Evolutionary conservation across 305 asterid genomes (phyloP).

Genomic region (Ruellia speciosa): DNA sequence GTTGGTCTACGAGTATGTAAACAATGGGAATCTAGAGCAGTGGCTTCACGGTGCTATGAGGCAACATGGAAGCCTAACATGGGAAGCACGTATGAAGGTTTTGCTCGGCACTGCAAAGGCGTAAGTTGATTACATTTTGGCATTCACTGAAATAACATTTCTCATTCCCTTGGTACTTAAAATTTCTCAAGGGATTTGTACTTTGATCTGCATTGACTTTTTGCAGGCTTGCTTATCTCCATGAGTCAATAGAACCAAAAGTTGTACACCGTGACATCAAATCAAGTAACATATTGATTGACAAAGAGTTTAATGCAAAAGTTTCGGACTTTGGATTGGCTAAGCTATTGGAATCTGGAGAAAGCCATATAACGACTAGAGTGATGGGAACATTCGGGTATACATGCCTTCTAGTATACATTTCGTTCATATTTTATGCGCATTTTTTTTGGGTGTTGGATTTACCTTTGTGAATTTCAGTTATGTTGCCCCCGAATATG

Average conservation of each 20-base stretch:
- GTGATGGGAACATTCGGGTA: constrained; percentile 97
- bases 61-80: constrained; percentile 69
- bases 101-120: constrained; percentile 95
- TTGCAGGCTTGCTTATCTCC: constrained; percentile 90
- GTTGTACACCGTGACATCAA: constrained; percentile 94
- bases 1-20: constrained; percentile 95
- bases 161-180: too few species aligned
- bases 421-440: constrained; percentile 2
- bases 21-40: constrained; percentile 89
- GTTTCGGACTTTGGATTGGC: constrained; percentile 98
- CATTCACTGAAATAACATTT: not conserved
- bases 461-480: constrained; percentile 34
- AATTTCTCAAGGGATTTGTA: too few species aligned
- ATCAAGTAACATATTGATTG: constrained; percentile 93
- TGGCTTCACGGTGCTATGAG: constrained; percentile 98
- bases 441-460: not conserved
- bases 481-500: constrained; percentile 96
- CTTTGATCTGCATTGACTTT: too few species aligned
- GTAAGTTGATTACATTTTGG: constrained; percentile 41
- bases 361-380: constrained; percentile 93
- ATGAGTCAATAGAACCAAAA: constrained; percentile 95
- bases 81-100: constrained; percentile 97
- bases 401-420: too few species aligned
- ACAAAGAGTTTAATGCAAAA: constrained; percentile 69
- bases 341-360: constrained; percentile 84